Base-by-base conservation (phyloP, 495 filamentous ascomycete genomes). In the Neurospora tetrasperma region DNA sequence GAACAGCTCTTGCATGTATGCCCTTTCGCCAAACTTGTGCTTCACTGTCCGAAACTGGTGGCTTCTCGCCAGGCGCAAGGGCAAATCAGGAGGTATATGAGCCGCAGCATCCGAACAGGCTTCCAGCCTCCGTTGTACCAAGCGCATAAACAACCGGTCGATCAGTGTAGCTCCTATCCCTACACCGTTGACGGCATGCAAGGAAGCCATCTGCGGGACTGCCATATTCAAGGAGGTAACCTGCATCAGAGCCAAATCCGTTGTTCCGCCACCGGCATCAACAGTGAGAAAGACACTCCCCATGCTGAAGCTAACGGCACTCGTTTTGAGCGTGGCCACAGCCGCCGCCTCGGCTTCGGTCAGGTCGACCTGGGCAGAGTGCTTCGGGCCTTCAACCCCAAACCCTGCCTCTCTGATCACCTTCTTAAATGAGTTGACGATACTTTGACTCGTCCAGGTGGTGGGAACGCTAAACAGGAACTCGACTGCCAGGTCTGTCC, bases 291-390 rank as follows among this genome's bases (percentile, higher is more conserved):
- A 82, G 1, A 82, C 66, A 11, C 77, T 77, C 20, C 80, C 80
- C 42, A 76, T 71, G 35, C 72, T 54, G 44, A 82, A 81, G 54
- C 42, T 71, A 6, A 83, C 75, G 27, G 80, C 68, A 41, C 77
- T 78, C 38, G 76, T 78, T 76, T 81, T 82, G 70, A 81, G 76
- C 10, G 79, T 81, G 8, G 80, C 80, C 0, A 90, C 88, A 14
- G 90, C 90, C 8, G 89, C 89, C 5, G 90, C 90, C 78, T 92
- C 90, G 5, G 90, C 89, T 77, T 92, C 90, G 0, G 90, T 92
- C 18, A 91, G 78, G n/a, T 88, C 88, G 54, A 92, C 88, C n/a
- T 74, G 77, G 2, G 85, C 86, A 6, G 78, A 80, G 77, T 90
- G 87, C 20, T 78, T 78, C 0, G 72, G 70, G 3, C 81, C 81